Conservation (phyloP, 306 rosid species). For the Nissolia schottii region DNA sequence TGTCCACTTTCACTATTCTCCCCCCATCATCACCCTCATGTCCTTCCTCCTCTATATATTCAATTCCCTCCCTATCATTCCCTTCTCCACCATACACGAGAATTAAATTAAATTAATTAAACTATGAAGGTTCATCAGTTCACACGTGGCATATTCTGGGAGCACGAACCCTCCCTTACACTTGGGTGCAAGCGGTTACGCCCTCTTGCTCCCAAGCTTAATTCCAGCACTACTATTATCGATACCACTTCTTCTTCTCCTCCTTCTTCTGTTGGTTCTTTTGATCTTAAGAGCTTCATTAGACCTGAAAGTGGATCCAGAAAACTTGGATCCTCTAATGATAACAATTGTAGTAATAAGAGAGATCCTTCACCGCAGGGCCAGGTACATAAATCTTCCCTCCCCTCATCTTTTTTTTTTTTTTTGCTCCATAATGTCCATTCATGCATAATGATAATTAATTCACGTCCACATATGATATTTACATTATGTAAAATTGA, state of each 20-base stretch:
- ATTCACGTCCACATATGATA: not conserved
- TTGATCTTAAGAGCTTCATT: slow-evolving; percentile 87
- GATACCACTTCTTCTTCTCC: not conserved
- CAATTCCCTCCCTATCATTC: slow-evolving; percentile 14
- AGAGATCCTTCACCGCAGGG: slow-evolving; percentile 39
- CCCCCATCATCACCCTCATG: not conserved
- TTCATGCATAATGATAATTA: slow-evolving; percentile 1
- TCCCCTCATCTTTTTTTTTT: not conserved
- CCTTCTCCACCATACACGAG: slow-evolving; percentile 54
- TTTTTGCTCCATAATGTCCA: not conserved
- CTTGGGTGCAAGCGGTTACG: slow-evolving; percentile 90
- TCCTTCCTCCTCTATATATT: slow-evolving; percentile 35
- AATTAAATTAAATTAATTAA: slow-evolving; percentile 39
- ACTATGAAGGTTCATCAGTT: slow-evolving; percentile 97
- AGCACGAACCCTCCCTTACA: slow-evolving; percentile 74
- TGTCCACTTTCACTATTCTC: slow-evolving; percentile 15
- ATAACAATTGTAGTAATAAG: slow-evolving; percentile 2
- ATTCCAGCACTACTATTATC: not conserved
- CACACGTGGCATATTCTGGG: slow-evolving; percentile 94
- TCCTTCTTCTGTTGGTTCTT: slow-evolving; percentile 27
- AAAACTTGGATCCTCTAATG: slow-evolving; percentile 36
- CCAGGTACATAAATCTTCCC: slow-evolving; percentile 33
- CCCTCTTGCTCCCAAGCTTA: slow-evolving; percentile 82
- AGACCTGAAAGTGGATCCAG: slow-evolving; percentile 63
- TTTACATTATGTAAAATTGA: not conserved